Base-by-base conservation (phyloP, 179 eudicot species). In the Silene vulgaris region DNA sequence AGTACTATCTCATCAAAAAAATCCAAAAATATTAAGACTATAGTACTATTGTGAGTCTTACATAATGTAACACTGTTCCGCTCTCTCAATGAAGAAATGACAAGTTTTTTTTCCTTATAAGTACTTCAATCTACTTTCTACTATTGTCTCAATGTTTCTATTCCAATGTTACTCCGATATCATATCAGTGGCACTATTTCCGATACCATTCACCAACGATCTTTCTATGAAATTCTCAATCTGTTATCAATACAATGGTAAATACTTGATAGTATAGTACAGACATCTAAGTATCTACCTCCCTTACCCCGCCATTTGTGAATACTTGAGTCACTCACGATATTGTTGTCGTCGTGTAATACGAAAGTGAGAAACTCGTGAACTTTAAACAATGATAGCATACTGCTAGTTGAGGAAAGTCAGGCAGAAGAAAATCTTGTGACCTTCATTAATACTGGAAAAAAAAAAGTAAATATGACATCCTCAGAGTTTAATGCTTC, bases 1-100 rank as follows among this genome's bases (percentile, higher is more conserved):
- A 62, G 78, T 75, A 70, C 43, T 60, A 75, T 26, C 69, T 32
- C 76, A 72, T 72, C 17, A 73, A 77, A 52, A 70, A 26, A 68
- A 54, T 35, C 32, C 65, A 64, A 71, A 77, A 71, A 63, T n/a
- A 30, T 48, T 30, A 76, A 35, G 77, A 74, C 52, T 67, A 74
- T 52, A 56, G 74, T 69, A 73, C 80, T 77, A 50, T 62, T 73
- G 19, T 43, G 66, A 82, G 77, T 79, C 72, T 75, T 71, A 64
- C 75, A 56, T 73, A 66, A 59, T 82, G 84, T 32, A n/a, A 75
- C 21, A 52, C 50, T 78, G 77, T 73, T 80, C 79, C 77, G 23
- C 64, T 75, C 60, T 77, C 56, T 76, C 74, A 78, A 72, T 82
- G 81, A 82, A 75, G 67, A 72, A 57, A 75, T 60, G 76, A 32